Evolutionary conservation across 1,284 basidiomycete species (phyloP).

Genomic region (Boletus sp.): DNA sequence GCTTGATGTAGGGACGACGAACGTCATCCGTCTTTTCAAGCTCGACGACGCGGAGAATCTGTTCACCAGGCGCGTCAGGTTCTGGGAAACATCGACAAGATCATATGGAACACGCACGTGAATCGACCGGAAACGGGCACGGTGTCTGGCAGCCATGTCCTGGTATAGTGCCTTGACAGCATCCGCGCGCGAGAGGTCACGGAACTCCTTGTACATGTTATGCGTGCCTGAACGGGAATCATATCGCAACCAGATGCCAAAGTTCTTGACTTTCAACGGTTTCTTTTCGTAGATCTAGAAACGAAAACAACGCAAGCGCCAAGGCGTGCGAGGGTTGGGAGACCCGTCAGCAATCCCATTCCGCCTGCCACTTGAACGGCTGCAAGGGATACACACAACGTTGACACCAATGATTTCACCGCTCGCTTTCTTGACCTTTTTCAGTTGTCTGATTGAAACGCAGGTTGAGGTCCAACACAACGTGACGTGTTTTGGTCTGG

Average conservation of each 20-base stretch:
- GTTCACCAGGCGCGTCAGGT: constrained; percentile 2
- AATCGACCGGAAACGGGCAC: constrained; percentile 98
- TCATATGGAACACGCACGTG: constrained; percentile 55
- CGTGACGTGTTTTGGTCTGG: not conserved
- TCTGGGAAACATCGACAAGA: not conserved
- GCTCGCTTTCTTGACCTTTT: constrained; percentile 99
- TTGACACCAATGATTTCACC: constrained; percentile 99
- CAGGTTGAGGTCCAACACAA: not conserved
- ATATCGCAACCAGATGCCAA: constrained; percentile 99
- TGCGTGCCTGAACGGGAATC: constrained; percentile 97
- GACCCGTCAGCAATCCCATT: constrained; percentile 59
- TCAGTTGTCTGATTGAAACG: constrained; percentile 66
- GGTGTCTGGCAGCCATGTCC: constrained; percentile 99
- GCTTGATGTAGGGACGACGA: constrained; percentile 96
- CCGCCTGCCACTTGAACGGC: constrained; percentile 82
- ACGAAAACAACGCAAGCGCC: constrained; percentile 15
- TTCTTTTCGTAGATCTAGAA: constrained; percentile 92
- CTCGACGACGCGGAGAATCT: constrained; percentile 93
- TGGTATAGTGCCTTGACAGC: constrained; percentile 98
- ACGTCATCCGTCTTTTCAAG: constrained; percentile 90
- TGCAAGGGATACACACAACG: constrained; percentile 85
- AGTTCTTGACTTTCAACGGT: constrained; percentile 99
- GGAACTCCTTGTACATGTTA: constrained; percentile 99
- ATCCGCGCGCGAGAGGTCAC: constrained; percentile 90
- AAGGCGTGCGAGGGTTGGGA: constrained; percentile 8